Evolutionary conservation across 306 rosid species (phyloP), one percentile per base, ranked within the genome.

Genomic region (Cucurbita moschata): DNA sequence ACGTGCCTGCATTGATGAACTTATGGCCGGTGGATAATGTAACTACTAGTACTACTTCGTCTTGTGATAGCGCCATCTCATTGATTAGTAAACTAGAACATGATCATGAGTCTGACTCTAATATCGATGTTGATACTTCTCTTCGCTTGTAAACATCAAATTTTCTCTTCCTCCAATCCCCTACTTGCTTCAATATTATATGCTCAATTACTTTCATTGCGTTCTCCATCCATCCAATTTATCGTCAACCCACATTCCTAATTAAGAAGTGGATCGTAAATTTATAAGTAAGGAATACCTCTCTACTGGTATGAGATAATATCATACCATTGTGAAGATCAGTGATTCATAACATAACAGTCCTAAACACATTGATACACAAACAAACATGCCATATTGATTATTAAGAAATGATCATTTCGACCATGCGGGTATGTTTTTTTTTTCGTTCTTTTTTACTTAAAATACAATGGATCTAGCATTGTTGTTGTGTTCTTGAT

Each of bases 81-180:
- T 79, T 77, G 77, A 82, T 61, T 37, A 37, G 71, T 77, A 78
- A 82, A 11, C 65, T 62, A 64, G 86, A 54, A 3, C 18, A 5
- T 15, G 69, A 51, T 63, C 84, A 77, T 69, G 66, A 64, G 59
- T 75, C 79, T 55, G 84, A 68, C 35, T 72, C 84, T 64, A 83
- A 77, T 56, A 75, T 83, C 73, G 87, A 82, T 59, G 88, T 93
- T 62, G 97, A 93, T 85, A 93, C 98, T 79, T 93, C 97, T 73
- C 98, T 92, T 79, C 98, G 85, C 81, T 85, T 92, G 61, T 92
- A 74, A 88, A 81, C 81, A 56, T 30, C 4, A 43, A 6, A 35
- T 43, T 60, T 35, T 59, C 43, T 26, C 42, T 30, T 13, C 3
- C 38, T 62, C 47, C 21, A 7, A 19, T 18, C 46, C 13, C 7